Evolutionary conservation across 495 filamentous ascomycete species (phyloP).

Genomic region (Aspergillus mulundensis): DNA sequence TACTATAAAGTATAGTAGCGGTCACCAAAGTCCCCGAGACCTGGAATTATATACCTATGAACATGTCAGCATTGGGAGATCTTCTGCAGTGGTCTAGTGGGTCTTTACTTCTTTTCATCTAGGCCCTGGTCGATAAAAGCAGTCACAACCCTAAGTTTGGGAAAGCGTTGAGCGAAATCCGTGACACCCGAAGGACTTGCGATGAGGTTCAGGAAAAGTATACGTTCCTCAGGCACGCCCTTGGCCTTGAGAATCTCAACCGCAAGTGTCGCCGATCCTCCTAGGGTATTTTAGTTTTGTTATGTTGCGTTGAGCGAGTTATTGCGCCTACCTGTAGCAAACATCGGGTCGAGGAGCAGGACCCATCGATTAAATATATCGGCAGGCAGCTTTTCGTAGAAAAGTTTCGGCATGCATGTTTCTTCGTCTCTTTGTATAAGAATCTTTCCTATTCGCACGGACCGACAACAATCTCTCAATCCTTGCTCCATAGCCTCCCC

Average conservation of each 20-base stretch:
- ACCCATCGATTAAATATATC: conserved; percentile 93
- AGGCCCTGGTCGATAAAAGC: conserved; percentile 93
- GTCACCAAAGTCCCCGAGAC: conserved; percentile 94
- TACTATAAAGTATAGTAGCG: conserved; percentile 86
- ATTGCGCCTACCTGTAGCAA: conserved; percentile 75
- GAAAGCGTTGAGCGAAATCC: conserved; percentile 86
- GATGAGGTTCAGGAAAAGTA: conserved; percentile 93
- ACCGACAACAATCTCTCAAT: conserved; percentile 90
- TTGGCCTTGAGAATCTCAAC: conserved; percentile 84
- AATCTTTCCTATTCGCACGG: conserved; percentile 95
- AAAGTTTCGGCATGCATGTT: conserved; percentile 83
- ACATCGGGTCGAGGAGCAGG: conserved; percentile 95
- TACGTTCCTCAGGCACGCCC: conserved; percentile 91
- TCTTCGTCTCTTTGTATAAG: conserved; percentile 97
- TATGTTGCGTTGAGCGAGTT: background rate
- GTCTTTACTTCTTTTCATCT: conserved; percentile 87
- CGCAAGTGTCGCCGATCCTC: conserved; percentile 93
- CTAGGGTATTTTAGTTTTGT: conserved; percentile 39
- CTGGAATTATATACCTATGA: conserved; percentile 88
- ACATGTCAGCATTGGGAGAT: conserved; percentile 1
- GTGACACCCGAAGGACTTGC: conserved; percentile 89
- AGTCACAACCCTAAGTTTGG: conserved; percentile 91
- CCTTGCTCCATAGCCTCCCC: conserved; percentile 99
- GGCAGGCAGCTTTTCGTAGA: conserved; percentile 93
- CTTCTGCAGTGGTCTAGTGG: conserved; percentile 9